A percentile compares a stretch with the other conserved stretches of the same genome.
Conservation (phyloP, 192 early-diverging fungal species). For the Haplosporangium gracile region DNA sequence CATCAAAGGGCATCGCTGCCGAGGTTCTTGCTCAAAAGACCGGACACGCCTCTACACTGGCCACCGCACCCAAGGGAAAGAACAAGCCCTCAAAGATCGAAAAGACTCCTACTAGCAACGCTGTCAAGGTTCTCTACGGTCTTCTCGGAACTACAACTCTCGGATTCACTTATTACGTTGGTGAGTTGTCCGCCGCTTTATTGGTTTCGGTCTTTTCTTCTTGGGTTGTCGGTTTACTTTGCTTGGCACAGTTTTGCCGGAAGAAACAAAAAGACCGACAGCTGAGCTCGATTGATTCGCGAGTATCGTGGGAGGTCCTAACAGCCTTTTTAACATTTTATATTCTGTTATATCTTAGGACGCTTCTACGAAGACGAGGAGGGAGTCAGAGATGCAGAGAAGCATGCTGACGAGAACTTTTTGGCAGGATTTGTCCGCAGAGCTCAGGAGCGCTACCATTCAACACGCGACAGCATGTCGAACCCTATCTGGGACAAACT, state of each 20-base stretch:
- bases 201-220: not conserved
- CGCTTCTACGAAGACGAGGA: conserved; percentile 45
- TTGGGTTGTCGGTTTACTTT: not conserved
- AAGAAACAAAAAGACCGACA: not conserved
- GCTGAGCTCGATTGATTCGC: not conserved
- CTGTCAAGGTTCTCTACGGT: conserved; percentile 52
- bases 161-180: conserved; percentile 60
- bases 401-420: conserved; percentile 34
- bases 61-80: conserved; percentile 64
- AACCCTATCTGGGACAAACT: conserved; percentile 89
- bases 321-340: not conserved
- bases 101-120: conserved; percentile 54
- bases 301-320: not conserved
- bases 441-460: conserved; percentile 40
- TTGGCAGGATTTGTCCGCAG: conserved; percentile 17
- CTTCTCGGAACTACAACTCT: conserved; percentile 43
- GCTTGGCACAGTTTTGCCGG: not conserved
- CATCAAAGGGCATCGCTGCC: conserved; percentile 55
- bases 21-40: conserved; percentile 62
- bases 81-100: conserved; percentile 66
- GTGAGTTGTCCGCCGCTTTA: conserved; percentile 25
- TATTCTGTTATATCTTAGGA: conserved; percentile 7
- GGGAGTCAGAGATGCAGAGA: conserved; percentile 32
- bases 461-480: conserved; percentile 55
- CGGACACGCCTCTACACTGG: conserved; percentile 36